Evolutionary conservation across 1,139 yeast genomes (phyloP), one percentile per base, ranked within the genome.

Genomic region (Torulaspora globosa): DNA sequence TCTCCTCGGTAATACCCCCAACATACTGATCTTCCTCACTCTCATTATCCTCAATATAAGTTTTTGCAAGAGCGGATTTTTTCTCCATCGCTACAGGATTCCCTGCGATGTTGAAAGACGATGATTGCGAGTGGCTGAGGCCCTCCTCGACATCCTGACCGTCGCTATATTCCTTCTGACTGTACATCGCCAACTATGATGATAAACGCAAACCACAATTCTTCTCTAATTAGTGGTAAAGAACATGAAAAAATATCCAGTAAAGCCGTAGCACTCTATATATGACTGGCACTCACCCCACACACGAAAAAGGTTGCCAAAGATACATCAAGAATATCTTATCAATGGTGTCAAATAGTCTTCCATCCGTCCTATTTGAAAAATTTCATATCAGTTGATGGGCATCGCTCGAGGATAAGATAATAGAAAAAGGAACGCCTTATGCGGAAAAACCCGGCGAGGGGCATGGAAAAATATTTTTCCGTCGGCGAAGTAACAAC

Each of bases 11-110:
- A 9, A 32, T 33, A 6, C 46, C 50, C 12, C 33, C 45, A 11
- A 41, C 30, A 16, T 14, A 45, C 28, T 41, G 43, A 12, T 37
- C 42, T 24, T 45, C 48, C 11, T 43, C 46, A n/a, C 21, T 23
- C 23, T 41, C 46, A 9, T 48, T 37, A 9, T 48, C 48, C 7
- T 41, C 51, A 3, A 42, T 32, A 12, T 39, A 41, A 18, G 40
- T 40, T 7, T 39, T 41, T 5, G 40, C 37, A 15, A 39, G 15
- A 1, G 41, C 48, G 33, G 34, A 23, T 26, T 48, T 44, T 28
- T 48, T 48, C 33, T 48, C 51, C 31, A 16, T 31, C 10, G 15
- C 21, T 18, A 18, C 32, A 18, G 39, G 28, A n/a, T 36, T 36
- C 6, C 14, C 23, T 5, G 11, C 47, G 12, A 27, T 31, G 18